Percentiles rank a stretch among this genome's conserved stretches.
These are phyloP conservation scores for Fusarium sacchari DNA, from an alignment of 2,329 filamentous ascomycete species.

Conservation along the genomic window DNA sequence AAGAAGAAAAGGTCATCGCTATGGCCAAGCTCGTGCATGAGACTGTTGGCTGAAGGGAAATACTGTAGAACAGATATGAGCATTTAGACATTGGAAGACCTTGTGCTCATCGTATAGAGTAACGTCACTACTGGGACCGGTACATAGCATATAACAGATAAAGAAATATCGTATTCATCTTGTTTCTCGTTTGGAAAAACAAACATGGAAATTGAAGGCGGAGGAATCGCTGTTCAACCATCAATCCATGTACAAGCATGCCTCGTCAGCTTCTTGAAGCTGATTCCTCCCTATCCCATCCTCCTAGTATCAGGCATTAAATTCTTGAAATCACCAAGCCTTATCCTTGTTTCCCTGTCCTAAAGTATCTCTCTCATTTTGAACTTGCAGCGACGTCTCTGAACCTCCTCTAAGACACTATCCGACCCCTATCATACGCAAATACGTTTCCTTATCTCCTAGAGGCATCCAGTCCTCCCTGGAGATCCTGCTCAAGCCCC, in stretches of 20 bases:
- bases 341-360: slow-evolving; percentile 1
- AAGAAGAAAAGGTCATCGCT: slow-evolving; percentile 54
- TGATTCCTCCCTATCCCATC: background rate
- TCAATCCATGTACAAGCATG: slow-evolving; percentile 13
- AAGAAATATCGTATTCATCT: slow-evolving; percentile 41
- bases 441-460: slow-evolving; percentile 46
- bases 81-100: background rate
- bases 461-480: slow-evolving; percentile 55
- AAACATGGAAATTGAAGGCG: slow-evolving; percentile 21
- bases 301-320: slow-evolving; percentile 26
- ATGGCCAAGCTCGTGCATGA: slow-evolving; percentile 34
- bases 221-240: slow-evolving; percentile 15
- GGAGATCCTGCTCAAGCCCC: slow-evolving; percentile 67
- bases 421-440: background rate
- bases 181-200: slow-evolving; percentile 37
- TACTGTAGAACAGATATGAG: background rate
- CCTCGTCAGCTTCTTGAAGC: background rate
- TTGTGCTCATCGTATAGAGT: background rate
- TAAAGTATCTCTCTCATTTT: slow-evolving; percentile 13
- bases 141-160: slow-evolving; percentile 12
- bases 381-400: background rate
- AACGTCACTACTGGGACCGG: background rate
- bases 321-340: slow-evolving; percentile 19
- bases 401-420: slow-evolving; percentile 3
- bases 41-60: background rate